A percentile compares a stretch with the other conserved stretches of the same genome.
Conservation (phyloP, 129 eudicot genomes). For the Ambrosia artemisiifolia region DNA sequence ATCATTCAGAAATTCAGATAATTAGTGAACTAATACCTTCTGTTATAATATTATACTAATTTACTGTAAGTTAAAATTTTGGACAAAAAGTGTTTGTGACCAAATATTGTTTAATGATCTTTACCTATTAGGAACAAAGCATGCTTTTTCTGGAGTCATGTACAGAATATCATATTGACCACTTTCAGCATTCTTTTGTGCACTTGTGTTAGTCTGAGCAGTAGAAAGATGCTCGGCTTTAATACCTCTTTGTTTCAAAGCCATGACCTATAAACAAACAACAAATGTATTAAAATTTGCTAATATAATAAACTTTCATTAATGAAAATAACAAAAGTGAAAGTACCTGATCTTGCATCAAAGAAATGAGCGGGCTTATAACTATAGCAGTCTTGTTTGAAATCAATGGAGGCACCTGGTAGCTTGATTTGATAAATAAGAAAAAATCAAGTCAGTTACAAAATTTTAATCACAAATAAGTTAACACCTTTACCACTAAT, state of each 20-base stretch:
- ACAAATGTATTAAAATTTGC: background rate
- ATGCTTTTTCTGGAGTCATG: slow-evolving; percentile 96
- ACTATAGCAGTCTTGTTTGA: slow-evolving; percentile 70
- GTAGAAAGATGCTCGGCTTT: slow-evolving; percentile 73
- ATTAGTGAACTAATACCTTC: background rate
- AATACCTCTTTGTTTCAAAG: slow-evolving; percentile 83
- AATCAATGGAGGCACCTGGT: slow-evolving; percentile 87
- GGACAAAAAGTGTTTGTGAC: background rate
- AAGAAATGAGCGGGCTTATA: slow-evolving; percentile 84
- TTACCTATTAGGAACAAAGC: slow-evolving; percentile 59
- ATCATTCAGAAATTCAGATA: background rate
- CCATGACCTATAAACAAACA: slow-evolving; percentile 65
- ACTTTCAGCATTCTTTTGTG: slow-evolving; percentile 56
- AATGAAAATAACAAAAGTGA: background rate
- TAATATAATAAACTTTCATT: background rate
- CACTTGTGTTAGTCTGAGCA: slow-evolving; percentile 64
- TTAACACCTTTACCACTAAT: slow-evolving; percentile 12
- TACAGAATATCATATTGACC: slow-evolving; percentile 67
- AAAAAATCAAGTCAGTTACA: slow-evolving; percentile 6
- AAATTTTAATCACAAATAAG: slow-evolving; percentile 7
- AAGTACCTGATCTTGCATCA: slow-evolving; percentile 95
- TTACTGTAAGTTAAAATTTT: background rate
- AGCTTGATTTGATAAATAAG: slow-evolving; percentile 39
- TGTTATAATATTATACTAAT: background rate
- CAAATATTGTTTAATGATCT: background rate